These are phyloP conservation scores for Triticum monococcum DNA, from an alignment of 176 grass and related monocot genomes.

Conservation along the genomic window DNA sequence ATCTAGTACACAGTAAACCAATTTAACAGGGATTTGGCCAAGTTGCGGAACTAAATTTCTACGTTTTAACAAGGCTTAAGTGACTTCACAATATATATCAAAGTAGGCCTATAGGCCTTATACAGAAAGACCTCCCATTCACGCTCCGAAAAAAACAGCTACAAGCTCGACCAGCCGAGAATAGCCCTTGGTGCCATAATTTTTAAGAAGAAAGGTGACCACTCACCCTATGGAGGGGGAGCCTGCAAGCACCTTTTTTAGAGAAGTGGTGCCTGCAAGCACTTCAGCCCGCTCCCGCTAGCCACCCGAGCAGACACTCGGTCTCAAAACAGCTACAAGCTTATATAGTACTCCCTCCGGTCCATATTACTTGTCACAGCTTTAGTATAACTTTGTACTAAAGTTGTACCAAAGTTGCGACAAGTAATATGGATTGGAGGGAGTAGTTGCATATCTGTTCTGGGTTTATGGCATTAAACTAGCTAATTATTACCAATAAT, in stretches of 20 bases:
- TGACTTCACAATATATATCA: neutral
- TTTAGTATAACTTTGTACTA: too few species aligned
- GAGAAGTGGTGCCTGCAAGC: too few species aligned
- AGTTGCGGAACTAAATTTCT: neutral
- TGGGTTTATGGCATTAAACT: neutral
- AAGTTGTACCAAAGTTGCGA: too few species aligned
- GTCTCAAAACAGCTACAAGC: neutral
- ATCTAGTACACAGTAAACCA: neutral
- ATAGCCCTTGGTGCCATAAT: too few species aligned
- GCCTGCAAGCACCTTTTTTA: too few species aligned
- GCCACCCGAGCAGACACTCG: neutral
- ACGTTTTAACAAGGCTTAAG: conserved; percentile 3
- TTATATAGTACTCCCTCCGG: neutral
- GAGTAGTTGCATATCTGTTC: neutral
- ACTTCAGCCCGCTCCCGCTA: neutral
- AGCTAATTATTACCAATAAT: neutral
- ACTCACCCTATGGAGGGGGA: neutral
- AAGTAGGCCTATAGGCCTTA: neutral
- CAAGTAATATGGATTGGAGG: too few species aligned
- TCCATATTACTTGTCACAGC: too few species aligned
- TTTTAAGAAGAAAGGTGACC: neutral
- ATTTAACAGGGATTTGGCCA: neutral
- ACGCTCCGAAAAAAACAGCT: neutral
- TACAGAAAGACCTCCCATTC: neutral
- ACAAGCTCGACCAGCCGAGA: too few species aligned